A percentile compares a stretch with the other conserved stretches of the same genome.
Conservation (phyloP, 306 rosid species). For the Lithocarpus polystachyus region DNA sequence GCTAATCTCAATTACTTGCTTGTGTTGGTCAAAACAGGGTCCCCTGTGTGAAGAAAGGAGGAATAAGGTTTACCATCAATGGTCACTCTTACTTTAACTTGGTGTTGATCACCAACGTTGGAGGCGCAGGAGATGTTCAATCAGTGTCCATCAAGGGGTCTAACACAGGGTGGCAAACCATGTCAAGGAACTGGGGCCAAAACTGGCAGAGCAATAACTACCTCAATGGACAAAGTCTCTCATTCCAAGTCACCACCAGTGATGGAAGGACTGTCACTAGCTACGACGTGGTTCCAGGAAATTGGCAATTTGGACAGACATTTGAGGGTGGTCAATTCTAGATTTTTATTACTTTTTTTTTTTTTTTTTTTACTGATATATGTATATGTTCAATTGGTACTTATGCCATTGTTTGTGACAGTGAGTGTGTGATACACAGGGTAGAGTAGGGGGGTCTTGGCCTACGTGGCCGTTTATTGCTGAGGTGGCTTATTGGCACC, state of each 20-base stretch:
- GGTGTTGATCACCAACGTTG: conserved; percentile 83
- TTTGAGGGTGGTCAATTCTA: conserved; percentile 66
- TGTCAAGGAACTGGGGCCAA: conserved; percentile 99
- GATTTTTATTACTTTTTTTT: neutral
- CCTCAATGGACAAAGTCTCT: conserved; percentile 83
- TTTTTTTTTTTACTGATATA: neutral
- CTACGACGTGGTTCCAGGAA: conserved; percentile 53
- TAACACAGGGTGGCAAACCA: conserved; percentile 71
- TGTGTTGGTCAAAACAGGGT: conserved; percentile 45
- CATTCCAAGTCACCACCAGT: conserved; percentile 82
- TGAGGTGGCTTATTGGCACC: conserved; percentile 90
- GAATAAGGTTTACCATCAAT: conserved; percentile 79
- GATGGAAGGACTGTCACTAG: conserved; percentile 71
- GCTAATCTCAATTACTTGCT: neutral
- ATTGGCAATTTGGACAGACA: conserved; percentile 95
- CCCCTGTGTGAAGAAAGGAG: conserved; percentile 90
- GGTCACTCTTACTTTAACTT: conserved; percentile 97
- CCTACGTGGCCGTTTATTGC: conserved; percentile 53
- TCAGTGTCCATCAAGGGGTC: conserved; percentile 89
- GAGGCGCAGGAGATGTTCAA: conserved; percentile 89
- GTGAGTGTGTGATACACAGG: conserved; percentile 17
- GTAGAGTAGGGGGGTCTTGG: conserved; percentile 42
- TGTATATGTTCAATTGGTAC: conserved; percentile 23
- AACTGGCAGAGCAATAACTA: conserved; percentile 93
- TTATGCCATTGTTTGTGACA: conserved; percentile 25